Evolutionary conservation across 2,329 filamentous ascomycete genomes (phyloP), one percentile per base, ranked within the genome.

Genomic region (Curvularia lunata): DNA sequence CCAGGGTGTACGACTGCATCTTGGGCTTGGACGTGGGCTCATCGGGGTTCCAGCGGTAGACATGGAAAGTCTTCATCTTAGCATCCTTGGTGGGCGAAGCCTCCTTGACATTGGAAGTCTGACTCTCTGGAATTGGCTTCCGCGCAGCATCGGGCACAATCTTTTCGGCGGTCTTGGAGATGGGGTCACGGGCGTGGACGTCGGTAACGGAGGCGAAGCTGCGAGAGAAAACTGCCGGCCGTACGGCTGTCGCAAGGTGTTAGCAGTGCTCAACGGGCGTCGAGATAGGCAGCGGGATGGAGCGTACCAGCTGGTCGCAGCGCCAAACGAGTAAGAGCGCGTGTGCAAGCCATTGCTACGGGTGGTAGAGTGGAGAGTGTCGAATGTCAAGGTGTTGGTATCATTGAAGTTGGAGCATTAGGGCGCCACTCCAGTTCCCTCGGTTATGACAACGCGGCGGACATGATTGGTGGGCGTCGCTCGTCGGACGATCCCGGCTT

Each of bases 41-140:
- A 77, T 98, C 95, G 61, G 95, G 95, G 78, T 96, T 96, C 95
- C 95, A 99, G 78, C 95, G 88, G 88, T 99, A 99, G 84, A 99
- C 90, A 80, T 97, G 90, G 87, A 99, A 99, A 50, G 90, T 92
- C 89, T 97, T 98, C 82, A 91, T 87, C 71, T 84, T 85, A 45
- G 87, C 79, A 59, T 84, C 79, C 65, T 83, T 77, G 63, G 80
- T 82, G 52, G 82, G 75, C 71, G 83, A 84, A 54, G 90, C 84
- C 69, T 90, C 85, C 66, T 86, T 79, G 56, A 86, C 81, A 48
- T 86, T 85, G 48, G 86, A 84, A 34, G 86, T 84, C 77, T 89
- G 76, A 64, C 76, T 80, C 78, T 81, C 76, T 55, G 83, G 77
- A 28, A 79, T 67, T 21, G 74, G 66, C 25, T 65, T 60, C 43